Conservation (phyloP, 441 rosid genomes). For the Syzygium syzygioides region DNA sequence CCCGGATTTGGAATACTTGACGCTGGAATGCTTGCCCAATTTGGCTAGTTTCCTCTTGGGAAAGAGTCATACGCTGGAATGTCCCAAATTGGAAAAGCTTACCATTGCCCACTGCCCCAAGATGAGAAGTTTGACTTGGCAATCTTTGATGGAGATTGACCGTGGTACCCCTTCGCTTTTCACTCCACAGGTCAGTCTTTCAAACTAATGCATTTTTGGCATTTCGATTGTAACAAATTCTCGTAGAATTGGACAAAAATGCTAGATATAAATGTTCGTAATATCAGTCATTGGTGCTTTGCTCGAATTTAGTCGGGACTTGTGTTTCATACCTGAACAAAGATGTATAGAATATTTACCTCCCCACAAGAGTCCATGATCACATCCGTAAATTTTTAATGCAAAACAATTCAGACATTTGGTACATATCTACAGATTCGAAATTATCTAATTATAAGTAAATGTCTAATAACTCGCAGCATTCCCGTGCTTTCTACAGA, state of each 20-base stretch:
- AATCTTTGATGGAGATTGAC: fast-evolving
- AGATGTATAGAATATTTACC: not conserved
- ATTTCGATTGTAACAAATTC: not conserved
- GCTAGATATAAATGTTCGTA: not conserved
- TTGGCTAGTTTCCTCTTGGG: not conserved
- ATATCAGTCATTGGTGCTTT: too few relatives aligned
- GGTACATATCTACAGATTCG: not conserved
- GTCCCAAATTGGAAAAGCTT: fast-evolving
- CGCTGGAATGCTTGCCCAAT: not conserved
- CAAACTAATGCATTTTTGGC: not conserved
- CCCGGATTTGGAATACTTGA: fast-evolving
- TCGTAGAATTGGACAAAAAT: not conserved
- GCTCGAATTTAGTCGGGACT: not conserved
- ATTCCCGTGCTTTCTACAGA: too few relatives aligned
- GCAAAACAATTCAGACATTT: not conserved
- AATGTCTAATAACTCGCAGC: too few relatives aligned
- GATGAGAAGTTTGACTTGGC: not conserved
- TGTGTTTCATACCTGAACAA: not conserved
- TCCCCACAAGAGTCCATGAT: not conserved
- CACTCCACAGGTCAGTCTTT: not conserved
- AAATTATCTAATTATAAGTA: too few relatives aligned
- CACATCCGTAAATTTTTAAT: too few relatives aligned
- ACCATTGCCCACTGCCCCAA: not conserved
- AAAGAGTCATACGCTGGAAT: not conserved
- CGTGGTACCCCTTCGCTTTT: not conserved